These are phyloP conservation scores for Mucor ambiguus DNA, from an alignment of 371 early-diverging fungal genomes.

Conservation along the genomic window DNA sequence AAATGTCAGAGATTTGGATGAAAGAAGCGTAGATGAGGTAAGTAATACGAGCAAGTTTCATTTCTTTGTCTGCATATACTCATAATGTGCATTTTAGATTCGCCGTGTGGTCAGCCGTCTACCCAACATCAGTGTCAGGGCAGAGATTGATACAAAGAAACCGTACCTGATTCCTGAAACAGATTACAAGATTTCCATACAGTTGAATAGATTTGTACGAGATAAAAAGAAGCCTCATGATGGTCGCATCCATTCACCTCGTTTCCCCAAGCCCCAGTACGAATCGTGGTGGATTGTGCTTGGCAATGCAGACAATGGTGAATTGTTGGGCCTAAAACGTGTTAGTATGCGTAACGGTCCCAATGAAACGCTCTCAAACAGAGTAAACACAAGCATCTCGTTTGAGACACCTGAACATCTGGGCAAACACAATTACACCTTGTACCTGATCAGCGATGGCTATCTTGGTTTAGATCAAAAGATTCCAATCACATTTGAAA, in stretches of 20 bases:
- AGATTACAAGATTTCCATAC: constrained; percentile 53
- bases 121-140: constrained; percentile 59
- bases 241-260: constrained; percentile 70
- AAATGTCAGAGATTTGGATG: constrained; percentile 42
- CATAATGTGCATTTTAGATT: constrained; percentile 44
- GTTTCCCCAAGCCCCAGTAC: constrained; percentile 88
- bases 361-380: constrained; percentile 47
- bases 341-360: constrained; percentile 68
- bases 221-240: constrained; percentile 50
- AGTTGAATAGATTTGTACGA: constrained; percentile 39
- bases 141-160: constrained; percentile 42
- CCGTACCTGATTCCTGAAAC: constrained; percentile 51
- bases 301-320: constrained; percentile 65
- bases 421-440: constrained; percentile 62
- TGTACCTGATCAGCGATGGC: constrained; percentile 77
- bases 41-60: not conserved
- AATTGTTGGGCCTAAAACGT: constrained; percentile 78
- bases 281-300: constrained; percentile 92
- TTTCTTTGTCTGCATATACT: not conserved
- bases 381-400: constrained; percentile 44
- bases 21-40: constrained; percentile 42
- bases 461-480: constrained; percentile 82
- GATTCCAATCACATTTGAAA: constrained; percentile 57
- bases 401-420: constrained; percentile 71
- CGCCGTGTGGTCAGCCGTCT: constrained; percentile 57